These are phyloP conservation scores for Aspergillus aculeatus DNA, from an alignment of 2,329 filamentous ascomycete genomes.

Conservation along the genomic window DNA sequence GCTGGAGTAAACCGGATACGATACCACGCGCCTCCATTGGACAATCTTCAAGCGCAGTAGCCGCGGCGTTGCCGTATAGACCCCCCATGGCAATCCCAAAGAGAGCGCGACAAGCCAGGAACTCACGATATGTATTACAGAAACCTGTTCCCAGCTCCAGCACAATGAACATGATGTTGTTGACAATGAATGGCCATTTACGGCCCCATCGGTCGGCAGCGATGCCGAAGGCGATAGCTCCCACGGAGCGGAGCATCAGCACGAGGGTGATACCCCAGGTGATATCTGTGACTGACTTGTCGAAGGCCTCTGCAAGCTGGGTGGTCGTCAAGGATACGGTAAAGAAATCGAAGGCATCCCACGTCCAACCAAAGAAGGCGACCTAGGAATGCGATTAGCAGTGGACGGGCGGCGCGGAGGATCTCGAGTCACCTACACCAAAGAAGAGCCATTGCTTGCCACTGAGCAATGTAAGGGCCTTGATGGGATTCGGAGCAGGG, in stretches of 20 bases:
- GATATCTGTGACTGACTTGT: conserved; percentile 56
- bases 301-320: conserved; percentile 54
- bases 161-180: conserved; percentile 61
- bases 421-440: conserved; percentile 28
- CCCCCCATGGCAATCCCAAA: conserved; percentile 67
- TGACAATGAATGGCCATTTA: conserved; percentile 61
- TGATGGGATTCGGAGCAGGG: conserved; percentile 55
- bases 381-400: conserved; percentile 25
- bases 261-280: conserved; percentile 60
- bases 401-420: neutral
- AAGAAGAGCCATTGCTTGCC: conserved; percentile 61
- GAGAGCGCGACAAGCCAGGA: conserved; percentile 58
- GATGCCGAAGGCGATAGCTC: conserved; percentile 58
- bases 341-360: conserved; percentile 63
- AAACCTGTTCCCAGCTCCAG: conserved; percentile 62
- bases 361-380: conserved; percentile 51
- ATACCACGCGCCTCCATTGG: conserved; percentile 59
- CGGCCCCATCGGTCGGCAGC: conserved; percentile 53
- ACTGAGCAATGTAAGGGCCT: conserved; percentile 52
- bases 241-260: conserved; percentile 62
- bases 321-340: conserved; percentile 59
- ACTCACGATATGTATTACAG: conserved; percentile 57
- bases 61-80: conserved; percentile 61
- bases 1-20: conserved; percentile 62
- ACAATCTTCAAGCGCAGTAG: conserved; percentile 63